Conservation (phyloP, 2,329 filamentous ascomycete genomes). For the Talaromyces sp. region DNA sequence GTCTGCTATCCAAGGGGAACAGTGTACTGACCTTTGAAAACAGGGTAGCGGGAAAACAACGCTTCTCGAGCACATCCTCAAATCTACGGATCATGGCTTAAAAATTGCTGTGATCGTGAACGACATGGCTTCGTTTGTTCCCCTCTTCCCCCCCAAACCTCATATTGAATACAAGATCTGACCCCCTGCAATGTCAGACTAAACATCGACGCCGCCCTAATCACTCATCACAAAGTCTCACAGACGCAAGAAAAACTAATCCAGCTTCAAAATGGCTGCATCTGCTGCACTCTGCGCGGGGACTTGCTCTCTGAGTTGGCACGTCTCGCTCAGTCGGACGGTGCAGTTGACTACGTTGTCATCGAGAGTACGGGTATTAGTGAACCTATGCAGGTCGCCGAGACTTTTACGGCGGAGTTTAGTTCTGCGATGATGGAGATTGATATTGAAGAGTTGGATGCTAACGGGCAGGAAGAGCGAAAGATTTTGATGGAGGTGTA, state of each 20-base stretch:
- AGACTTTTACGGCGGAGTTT: constrained; percentile 60
- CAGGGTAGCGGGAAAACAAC: constrained; percentile 68
- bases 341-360: constrained; percentile 64
- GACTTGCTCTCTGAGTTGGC: constrained; percentile 66
- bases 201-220: constrained; percentile 60
- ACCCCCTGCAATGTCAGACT: constrained; percentile 33
- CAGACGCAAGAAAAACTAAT: constrained; percentile 60
- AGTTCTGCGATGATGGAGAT: constrained; percentile 42
- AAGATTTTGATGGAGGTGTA: constrained; percentile 44
- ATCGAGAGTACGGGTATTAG: constrained; percentile 69
- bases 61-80: constrained; percentile 62
- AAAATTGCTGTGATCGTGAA: constrained; percentile 69
- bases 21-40: background rate
- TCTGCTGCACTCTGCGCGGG: constrained; percentile 68
- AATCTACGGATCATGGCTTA: constrained; percentile 57
- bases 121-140: constrained; percentile 56
- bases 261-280: constrained; percentile 66
- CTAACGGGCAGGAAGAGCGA: constrained; percentile 30
- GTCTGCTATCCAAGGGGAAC: constrained; percentile 19
- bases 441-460: constrained; percentile 40
- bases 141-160: accelerated
- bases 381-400: constrained; percentile 67
- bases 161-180: background rate
- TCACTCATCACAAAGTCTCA: constrained; percentile 52
- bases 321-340: constrained; percentile 51